A percentile compares a stretch with the other conserved stretches of the same genome.
phyloP scores from a whole-genome alignment of 805 yeast species.

The Candida railenensis region DNA sequence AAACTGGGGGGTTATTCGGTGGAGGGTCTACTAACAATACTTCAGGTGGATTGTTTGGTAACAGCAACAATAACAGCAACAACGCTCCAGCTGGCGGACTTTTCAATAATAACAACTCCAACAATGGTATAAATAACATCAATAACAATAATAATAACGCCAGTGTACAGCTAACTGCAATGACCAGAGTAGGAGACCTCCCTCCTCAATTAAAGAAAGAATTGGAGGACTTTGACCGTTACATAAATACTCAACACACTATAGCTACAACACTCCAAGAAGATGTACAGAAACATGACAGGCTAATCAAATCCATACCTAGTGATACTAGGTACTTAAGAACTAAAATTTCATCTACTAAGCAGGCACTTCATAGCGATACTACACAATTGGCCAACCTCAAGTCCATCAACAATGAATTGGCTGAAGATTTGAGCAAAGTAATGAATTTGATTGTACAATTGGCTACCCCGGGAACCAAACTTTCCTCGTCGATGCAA shows the following conservation, averaged over 20 bases:
- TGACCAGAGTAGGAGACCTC: slow-evolving; percentile 73
- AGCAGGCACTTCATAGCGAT: slow-evolving; percentile 59
- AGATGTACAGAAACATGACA: slow-evolving; percentile 60
- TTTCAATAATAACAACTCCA: slow-evolving; percentile 9
- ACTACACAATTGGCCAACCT: slow-evolving; percentile 33
- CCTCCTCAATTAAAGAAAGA: slow-evolving; percentile 71
- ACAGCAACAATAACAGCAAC: slow-evolving; percentile 3
- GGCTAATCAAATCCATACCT: slow-evolving; percentile 67
- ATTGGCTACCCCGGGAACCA: slow-evolving; percentile 53
- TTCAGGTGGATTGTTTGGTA: slow-evolving; percentile 15
- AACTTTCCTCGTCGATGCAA: slow-evolving; percentile 53
- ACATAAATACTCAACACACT: slow-evolving; percentile 70
- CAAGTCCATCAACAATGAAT: slow-evolving; percentile 38
- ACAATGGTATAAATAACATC: slow-evolving; percentile 9
- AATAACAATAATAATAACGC: slow-evolving; percentile 3
- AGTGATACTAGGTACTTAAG: slow-evolving; percentile 65
- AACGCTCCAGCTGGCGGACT: slow-evolving; percentile 7
- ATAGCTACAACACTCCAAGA: slow-evolving; percentile 67
- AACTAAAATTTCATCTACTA: slow-evolving; percentile 60
- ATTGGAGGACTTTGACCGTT: slow-evolving; percentile 67
- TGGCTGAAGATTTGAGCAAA: slow-evolving; percentile 49
- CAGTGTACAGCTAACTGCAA: slow-evolving; percentile 51
- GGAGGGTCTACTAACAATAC: slow-evolving; percentile 10
- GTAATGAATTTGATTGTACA: slow-evolving; percentile 55
- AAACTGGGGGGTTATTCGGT: slow-evolving; percentile 30